A percentile compares a stretch with the other conserved stretches of the same genome.
Evolutionary conservation across 768 basidiomycete genomes (phyloP).

Genomic region (Trametes coccinea): DNA sequence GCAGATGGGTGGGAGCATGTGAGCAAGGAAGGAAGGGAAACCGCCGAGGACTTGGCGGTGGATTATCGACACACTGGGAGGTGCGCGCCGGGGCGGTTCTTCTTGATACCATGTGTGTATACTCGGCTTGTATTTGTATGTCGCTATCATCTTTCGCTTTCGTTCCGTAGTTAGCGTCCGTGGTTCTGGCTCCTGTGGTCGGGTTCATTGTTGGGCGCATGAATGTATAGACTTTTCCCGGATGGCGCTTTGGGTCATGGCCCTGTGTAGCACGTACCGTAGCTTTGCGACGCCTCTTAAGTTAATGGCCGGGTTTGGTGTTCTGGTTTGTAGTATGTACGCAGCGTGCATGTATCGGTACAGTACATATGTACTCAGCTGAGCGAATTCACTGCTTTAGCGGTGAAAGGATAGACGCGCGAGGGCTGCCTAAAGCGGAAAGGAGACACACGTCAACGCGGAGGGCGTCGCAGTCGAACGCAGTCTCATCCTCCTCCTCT

Average conservation of each 20-base stretch:
- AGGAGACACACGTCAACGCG: constrained; percentile 25
- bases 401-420: constrained; percentile 3
- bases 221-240: not conserved
- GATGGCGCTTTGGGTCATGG: not conserved
- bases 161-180: not conserved
- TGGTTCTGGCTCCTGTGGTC: not conserved
- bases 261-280: not conserved
- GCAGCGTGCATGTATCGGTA: not conserved
- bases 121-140: constrained; percentile 15
- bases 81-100: not conserved
- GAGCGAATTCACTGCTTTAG: too few relatives aligned
- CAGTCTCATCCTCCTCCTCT: constrained; percentile 3
- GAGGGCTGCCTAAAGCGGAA: constrained; percentile 17
- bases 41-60: not conserved
- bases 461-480: not conserved
- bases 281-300: not conserved
- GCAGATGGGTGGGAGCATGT: constrained; percentile 29
- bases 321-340: not conserved
- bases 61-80: not conserved
- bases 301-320: not conserved
- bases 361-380: not conserved
- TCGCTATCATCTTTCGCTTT: not conserved
- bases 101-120: constrained; percentile 14
- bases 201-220: not conserved
- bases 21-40: not conserved